Percentiles rank a stretch among this genome's conserved stretches.
Conservation (phyloP, 1,284 basidiomycete genomes). For the Mycocalia duriaeana region DNA sequence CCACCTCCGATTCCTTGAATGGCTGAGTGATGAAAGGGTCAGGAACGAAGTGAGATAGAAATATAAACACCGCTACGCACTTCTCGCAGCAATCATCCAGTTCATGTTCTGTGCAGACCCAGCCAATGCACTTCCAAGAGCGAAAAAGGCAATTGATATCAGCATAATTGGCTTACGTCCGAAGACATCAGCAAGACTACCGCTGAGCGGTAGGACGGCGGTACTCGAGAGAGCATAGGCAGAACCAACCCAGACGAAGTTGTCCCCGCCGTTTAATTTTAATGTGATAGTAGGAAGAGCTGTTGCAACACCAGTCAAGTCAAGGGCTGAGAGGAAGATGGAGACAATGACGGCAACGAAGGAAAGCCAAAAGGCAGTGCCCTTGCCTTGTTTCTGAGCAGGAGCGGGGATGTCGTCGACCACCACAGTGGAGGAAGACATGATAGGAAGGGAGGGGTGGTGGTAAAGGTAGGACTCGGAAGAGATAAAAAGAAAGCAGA, state of each 20-base stretch:
- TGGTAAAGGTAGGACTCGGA: too few relatives aligned
- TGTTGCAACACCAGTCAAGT: constrained; percentile 6
- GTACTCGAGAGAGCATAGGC: constrained; percentile 30
- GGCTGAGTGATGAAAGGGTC: constrained; percentile 13
- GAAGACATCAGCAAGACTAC: constrained; percentile 26
- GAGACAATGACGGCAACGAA: background rate
- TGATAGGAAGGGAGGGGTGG: too few relatives aligned
- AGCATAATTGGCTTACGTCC: constrained; percentile 33
- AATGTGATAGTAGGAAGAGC: constrained; percentile 16
- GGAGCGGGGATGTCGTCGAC: too few relatives aligned
- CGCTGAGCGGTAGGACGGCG: constrained; percentile 28
- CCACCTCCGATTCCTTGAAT: constrained; percentile 48
- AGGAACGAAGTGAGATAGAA: too few relatives aligned
- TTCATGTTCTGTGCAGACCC: constrained; percentile 38
- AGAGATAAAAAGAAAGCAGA: too few relatives aligned
- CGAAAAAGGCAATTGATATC: constrained; percentile 29
- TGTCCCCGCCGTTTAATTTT: constrained; percentile 10
- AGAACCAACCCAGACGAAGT: constrained; percentile 21
- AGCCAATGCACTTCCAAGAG: constrained; percentile 33
- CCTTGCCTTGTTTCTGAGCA: background rate
- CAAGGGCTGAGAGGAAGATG: background rate
- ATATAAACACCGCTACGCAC: constrained; percentile 9
- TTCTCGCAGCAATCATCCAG: constrained; percentile 38
- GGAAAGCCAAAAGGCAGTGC: background rate
- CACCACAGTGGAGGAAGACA: too few relatives aligned